Percentiles rank a stretch among this genome's conserved stretches.
phyloP scores from a whole-genome alignment of 1,139 yeast species.

The Magnusiomyces sp. region DNA sequence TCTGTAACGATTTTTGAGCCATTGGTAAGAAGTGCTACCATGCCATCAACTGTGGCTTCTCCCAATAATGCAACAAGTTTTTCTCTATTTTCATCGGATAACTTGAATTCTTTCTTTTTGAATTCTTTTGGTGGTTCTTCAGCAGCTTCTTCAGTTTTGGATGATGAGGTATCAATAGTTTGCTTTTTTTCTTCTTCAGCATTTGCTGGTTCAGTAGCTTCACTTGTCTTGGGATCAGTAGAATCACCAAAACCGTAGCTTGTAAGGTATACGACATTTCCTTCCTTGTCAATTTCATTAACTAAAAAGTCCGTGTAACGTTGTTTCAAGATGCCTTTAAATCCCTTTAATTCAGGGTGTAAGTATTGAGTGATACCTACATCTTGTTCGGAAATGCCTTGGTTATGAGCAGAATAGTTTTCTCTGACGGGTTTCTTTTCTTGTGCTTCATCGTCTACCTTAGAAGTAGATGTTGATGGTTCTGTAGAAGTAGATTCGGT shows the following conservation, averaged over 20 bases:
- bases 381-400: slow-evolving; percentile 49
- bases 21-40: slow-evolving; percentile 46
- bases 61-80: slow-evolving; percentile 50
- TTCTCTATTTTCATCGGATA: slow-evolving; percentile 23
- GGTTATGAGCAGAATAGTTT: slow-evolving; percentile 13
- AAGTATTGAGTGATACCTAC: slow-evolving; percentile 80
- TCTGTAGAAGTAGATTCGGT: not conserved
- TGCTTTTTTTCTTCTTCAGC: slow-evolving; percentile 23
- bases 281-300: slow-evolving; percentile 66
- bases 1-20: slow-evolving; percentile 56
- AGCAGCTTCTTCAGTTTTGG: slow-evolving; percentile 7
- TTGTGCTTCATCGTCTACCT: not conserved
- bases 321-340: slow-evolving; percentile 72
- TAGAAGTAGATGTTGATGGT: not conserved
- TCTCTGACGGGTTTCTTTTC: not conserved
- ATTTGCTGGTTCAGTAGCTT: slow-evolving; percentile 34
- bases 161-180: slow-evolving; percentile 15
- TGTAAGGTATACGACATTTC: slow-evolving; percentile 61
- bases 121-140: slow-evolving; percentile 11
- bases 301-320: slow-evolving; percentile 93
- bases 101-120: slow-evolving; percentile 11
- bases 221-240: slow-evolving; percentile 40
- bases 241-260: slow-evolving; percentile 66
- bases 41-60: slow-evolving; percentile 46
- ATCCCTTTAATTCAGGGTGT: slow-evolving; percentile 50